Evolutionary conservation across 2,329 filamentous ascomycete species (phyloP).

Genomic region (Aquanectria penicillioides): DNA sequence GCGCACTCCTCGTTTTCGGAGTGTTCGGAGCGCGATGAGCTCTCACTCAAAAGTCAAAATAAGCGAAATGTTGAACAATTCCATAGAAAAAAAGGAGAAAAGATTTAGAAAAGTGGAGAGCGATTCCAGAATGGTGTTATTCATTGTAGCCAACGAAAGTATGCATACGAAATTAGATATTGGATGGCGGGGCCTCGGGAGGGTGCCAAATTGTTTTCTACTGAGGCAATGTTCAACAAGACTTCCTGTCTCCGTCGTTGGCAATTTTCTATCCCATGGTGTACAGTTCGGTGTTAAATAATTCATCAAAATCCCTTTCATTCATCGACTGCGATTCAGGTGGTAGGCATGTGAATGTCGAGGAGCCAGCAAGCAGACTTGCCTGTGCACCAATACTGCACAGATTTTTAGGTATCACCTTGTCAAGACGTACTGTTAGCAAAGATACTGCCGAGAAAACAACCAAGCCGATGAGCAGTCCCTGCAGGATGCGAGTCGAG

Average conservation of each 20-base stretch:
- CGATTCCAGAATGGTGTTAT: too few relatives aligned
- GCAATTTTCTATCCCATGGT: background rate
- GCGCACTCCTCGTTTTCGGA: too few relatives aligned
- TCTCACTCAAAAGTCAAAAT: too few relatives aligned
- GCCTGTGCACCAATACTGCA: background rate
- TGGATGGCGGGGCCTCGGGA: too few relatives aligned
- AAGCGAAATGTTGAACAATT: too few relatives aligned
- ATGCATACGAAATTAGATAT: too few relatives aligned
- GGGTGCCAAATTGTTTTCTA: too few relatives aligned
- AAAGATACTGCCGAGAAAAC: background rate
- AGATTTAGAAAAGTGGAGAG: too few relatives aligned
- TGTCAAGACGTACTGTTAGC: background rate
- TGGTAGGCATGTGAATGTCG: background rate
- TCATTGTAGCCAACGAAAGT: too few relatives aligned
- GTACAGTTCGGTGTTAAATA: background rate
- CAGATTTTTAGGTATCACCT: background rate
- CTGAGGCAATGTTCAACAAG: too few relatives aligned
- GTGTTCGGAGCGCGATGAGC: too few relatives aligned
- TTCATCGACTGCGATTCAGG: background rate
- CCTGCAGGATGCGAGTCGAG: background rate
- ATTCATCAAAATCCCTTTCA: background rate
- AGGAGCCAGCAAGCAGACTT: background rate
- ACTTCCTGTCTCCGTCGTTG: background rate
- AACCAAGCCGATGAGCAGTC: background rate
- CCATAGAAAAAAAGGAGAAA: too few relatives aligned